Evolutionary conservation across 208 protist species (phyloP), one percentile per base, ranked within the genome.

Genomic region (Acanthamoeba castellanii): DNA sequence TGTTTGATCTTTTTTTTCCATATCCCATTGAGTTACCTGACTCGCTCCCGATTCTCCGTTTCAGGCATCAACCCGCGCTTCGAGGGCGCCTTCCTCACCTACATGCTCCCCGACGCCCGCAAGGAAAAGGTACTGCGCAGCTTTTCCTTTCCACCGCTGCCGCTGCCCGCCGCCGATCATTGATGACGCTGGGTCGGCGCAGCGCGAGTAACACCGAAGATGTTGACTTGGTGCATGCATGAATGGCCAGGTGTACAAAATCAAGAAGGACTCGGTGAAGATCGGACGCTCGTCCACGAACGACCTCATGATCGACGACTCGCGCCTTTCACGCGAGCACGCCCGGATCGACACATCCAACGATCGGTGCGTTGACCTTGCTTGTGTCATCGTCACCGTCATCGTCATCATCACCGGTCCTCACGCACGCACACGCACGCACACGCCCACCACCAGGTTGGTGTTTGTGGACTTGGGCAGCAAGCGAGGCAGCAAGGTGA

Each of bases 381-480:
- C 37, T 42, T 42, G 37, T 42, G 37, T 3, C 37, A 42, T 42
- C 37, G 37, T 42, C 37, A 42, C 3, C 37, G 37, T 42, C 37
- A 42, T 42, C 37, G 3, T 42, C 37, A 42, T 3, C 37, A 32
- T 14, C 3, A 5, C 0, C n/a, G 2, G 2, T 82, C 20, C 37
- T 45, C 72, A 3, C 37, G 1, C 18, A 32, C 37, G n/a, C 37
- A 32, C 20, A 47, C n/a, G 13, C n/a, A 45, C 22, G n/a, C 20
- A 45, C 13, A 45, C 72, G 13, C 4, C 32, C 20, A 20, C 20
- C n/a, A 18, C 8, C 25, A 85, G 76, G 8, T 88, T 88, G 81
- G 81, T 88, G 32, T 88, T 88, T 88, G 42, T 88, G 16, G 81
- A 88, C 42, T 27, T 88, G 81, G 81, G 81, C 47, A 64, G 47